Base-by-base conservation (phyloP, 345 rosid species). In the Excoecaria cochinchinensis region DNA sequence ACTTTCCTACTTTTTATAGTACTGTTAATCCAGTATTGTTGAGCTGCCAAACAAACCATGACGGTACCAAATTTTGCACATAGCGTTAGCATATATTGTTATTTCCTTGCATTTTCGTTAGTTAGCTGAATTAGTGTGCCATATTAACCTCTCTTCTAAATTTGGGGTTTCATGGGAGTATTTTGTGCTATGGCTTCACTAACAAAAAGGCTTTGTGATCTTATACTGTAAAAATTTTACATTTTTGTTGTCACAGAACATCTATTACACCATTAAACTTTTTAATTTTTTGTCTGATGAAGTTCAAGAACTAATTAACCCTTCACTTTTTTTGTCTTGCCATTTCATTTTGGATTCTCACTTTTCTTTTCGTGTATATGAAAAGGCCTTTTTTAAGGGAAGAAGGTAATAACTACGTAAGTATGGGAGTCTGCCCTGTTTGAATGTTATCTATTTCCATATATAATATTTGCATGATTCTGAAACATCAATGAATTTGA, bases 341-440 rank as follows among this genome's bases (percentile, higher is more conserved):
- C 71, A 58, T 65, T 42, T 40, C 57, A 42, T 76, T 52, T 48
- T 66, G 65, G 21, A 59, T 73, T 74, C 77, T 80, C 69, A 64
- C 73, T 14, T 77, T 67, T 46, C 42, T 73, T 62, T 58, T 65
- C 36, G 21, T 70, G 21, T 42, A 13, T 78, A 65, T 40, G 69
- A 79, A 66, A 71, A 25, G 7, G 6, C 5, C 0, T 44, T 31
- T 79, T 66, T n/a, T 38, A 74, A 17, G 63, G 74, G 70, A 76
- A 71, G 60, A 19, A 74, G 72, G 50, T 83, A n/a, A 72, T 50
- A 8, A 6, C 25, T 67, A 46, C 56, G 75, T 73, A 77, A 81
- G 69, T 77, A 71, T 70, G 62, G 48, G 52, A 71, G 52, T 46
- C 59, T 64, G 21, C 75, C 48, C 44, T 73, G 51, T 71, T 68